Evolutionary conservation across 176 grass and related monocot genomes (phyloP).

Genomic region (Oryza officinalis): DNA sequence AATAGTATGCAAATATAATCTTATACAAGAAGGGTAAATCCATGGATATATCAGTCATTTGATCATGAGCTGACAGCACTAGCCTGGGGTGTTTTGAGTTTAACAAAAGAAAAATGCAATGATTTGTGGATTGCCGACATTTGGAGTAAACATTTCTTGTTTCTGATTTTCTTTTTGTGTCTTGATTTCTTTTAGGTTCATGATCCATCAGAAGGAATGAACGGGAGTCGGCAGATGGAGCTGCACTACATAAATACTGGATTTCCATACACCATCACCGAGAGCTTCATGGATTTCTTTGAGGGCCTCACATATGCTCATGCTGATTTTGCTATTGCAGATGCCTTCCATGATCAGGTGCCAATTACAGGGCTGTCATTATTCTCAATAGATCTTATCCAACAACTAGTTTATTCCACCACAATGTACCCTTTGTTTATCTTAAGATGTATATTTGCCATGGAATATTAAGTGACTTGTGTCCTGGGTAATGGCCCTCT

Average conservation of each 20-base stretch:
- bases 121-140: not conserved
- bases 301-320: constrained; percentile 92
- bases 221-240: constrained; percentile 72
- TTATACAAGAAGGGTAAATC: not conserved
- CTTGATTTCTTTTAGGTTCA: constrained; percentile 47
- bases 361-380: not conserved
- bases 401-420: not conserved
- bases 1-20: not conserved
- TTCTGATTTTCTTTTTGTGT: not conserved
- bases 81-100: not conserved
- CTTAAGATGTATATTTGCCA: not conserved
- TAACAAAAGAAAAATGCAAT: not conserved
- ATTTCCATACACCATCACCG: constrained; percentile 79
- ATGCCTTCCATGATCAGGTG: constrained; percentile 90
- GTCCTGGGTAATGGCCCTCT: not conserved
- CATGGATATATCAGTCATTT: not conserved
- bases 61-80: not conserved
- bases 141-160: not conserved
- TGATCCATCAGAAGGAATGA: constrained; percentile 54
- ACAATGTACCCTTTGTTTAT: not conserved
- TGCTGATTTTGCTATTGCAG: constrained; percentile 71
- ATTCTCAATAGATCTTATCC: constrained; percentile 24
- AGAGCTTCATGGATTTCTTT: constrained; percentile 99
- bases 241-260: constrained; percentile 96
- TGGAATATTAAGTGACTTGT: not conserved